phyloP scores from a whole-genome alignment of 1,139 yeast species.

The Suhomyces anneliseae region DNA sequence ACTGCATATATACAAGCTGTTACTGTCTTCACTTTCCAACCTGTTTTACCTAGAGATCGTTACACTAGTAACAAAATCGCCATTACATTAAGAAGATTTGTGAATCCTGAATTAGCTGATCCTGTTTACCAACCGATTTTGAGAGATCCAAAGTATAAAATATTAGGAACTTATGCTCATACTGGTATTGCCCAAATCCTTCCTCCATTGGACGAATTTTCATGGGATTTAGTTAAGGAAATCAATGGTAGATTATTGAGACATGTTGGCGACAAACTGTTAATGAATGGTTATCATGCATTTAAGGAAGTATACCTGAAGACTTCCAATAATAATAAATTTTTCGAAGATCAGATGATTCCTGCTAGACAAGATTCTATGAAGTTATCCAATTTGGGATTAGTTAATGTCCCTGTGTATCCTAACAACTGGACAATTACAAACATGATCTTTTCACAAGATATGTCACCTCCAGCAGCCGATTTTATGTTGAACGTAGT shows the following conservation, averaged over 20 bases:
- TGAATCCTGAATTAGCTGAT: slow-evolving; percentile 18
- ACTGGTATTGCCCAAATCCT: slow-evolving; percentile 31
- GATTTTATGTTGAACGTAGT: slow-evolving; percentile 38
- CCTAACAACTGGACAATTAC: slow-evolving; percentile 24
- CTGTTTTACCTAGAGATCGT: slow-evolving; percentile 26
- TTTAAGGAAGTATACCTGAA: slow-evolving; percentile 22
- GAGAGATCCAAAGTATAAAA: slow-evolving; percentile 21
- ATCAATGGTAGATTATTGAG: slow-evolving; percentile 22
- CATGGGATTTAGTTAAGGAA: slow-evolving; percentile 36
- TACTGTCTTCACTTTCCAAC: slow-evolving; percentile 29
- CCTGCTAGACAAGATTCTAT: slow-evolving; percentile 34
- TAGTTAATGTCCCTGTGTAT: slow-evolving; percentile 17
- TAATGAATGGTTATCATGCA: slow-evolving; percentile 25
- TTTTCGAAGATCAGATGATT: slow-evolving; percentile 26
- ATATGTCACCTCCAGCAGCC: slow-evolving; percentile 35
- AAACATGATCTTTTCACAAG: slow-evolving; percentile 40
- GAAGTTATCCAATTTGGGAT: slow-evolving; percentile 44
- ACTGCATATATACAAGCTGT: slow-evolving; percentile 35
- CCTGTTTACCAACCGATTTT: slow-evolving; percentile 21
- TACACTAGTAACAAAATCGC: slow-evolving; percentile 33
- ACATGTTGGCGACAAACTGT: slow-evolving; percentile 23
- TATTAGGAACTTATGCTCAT: slow-evolving; percentile 38
- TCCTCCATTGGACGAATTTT: slow-evolving; percentile 32
- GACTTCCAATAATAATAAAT: slow-evolving; percentile 19
- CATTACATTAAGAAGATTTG: slow-evolving; percentile 35